These are phyloP conservation scores for Tillandsia leiboldiana DNA, from an alignment of 176 grass and related monocot genomes.

Conservation along the genomic window DNA sequence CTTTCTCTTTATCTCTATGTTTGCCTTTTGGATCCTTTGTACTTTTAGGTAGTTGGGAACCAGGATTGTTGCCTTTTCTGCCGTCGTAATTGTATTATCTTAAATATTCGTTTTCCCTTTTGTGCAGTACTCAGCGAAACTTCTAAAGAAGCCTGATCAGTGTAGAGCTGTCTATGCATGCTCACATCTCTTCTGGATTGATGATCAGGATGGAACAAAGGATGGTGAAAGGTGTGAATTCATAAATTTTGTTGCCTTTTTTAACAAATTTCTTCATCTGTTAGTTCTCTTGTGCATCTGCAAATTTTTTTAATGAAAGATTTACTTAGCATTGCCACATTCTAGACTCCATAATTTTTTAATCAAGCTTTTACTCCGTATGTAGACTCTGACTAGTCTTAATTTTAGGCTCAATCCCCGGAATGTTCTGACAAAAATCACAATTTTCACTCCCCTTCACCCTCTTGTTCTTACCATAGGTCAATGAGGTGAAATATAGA, in stretches of 20 bases:
- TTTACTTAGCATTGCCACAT: too few species aligned
- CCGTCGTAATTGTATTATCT: neutral
- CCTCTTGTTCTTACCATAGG: too few species aligned
- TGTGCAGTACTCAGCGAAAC: constrained; percentile 94
- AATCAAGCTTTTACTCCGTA: too few species aligned
- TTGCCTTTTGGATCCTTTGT: neutral
- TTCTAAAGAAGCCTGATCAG: constrained; percentile 96
- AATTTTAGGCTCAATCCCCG: too few species aligned
- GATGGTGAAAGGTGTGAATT: constrained; percentile 80
- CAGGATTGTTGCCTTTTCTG: neutral
- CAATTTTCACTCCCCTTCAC: too few species aligned
- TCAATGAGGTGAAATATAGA: too few species aligned
- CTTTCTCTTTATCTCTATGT: constrained; percentile 19
- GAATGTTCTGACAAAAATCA: too few species aligned
- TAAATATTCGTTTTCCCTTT: constrained; percentile 16
- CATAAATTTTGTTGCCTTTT: constrained; percentile 7
- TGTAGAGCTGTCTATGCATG: constrained; percentile 98
- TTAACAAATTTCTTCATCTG: neutral
- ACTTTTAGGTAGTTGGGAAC: neutral
- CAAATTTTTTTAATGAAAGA: too few species aligned
- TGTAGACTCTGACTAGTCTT: too few species aligned
- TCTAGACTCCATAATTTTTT: too few species aligned
- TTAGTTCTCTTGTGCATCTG: neutral
- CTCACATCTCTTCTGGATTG: constrained; percentile 97
- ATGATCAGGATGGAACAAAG: constrained; percentile 95